Percentiles rank a stretch among this genome's conserved stretches.
phyloP scores from a whole-genome alignment of 805 yeast genomes.

The Yarrowia sp. region DNA sequence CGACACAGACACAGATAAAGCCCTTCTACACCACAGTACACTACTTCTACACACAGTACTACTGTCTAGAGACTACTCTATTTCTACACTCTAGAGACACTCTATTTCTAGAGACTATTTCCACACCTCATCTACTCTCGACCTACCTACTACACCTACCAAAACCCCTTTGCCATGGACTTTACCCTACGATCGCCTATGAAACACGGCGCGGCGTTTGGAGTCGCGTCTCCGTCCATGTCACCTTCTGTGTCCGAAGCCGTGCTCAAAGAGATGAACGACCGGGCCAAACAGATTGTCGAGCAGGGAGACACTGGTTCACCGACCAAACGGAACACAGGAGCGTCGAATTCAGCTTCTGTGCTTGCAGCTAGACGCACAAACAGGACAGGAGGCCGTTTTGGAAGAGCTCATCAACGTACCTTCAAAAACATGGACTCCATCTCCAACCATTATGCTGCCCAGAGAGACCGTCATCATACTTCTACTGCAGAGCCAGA shows the following conservation, averaged over 20 bases:
- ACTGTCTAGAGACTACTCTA: too few relatives aligned
- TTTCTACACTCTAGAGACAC: too few relatives aligned
- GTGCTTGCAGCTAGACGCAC: neutral
- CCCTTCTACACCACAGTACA: too few relatives aligned
- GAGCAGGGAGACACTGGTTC: neutral
- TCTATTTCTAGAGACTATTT: too few relatives aligned
- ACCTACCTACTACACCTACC: too few relatives aligned
- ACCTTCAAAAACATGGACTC: slow-evolving; percentile 22
- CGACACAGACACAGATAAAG: too few relatives aligned
- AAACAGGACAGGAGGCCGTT: neutral
- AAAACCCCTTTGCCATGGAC: neutral
- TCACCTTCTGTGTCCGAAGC: slow-evolving; percentile 17
- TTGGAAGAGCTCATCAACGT: slow-evolving; percentile 13
- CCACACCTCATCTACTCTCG: too few relatives aligned
- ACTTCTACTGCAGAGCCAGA: neutral
- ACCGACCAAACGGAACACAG: neutral
- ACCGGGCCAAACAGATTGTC: slow-evolving; percentile 3
- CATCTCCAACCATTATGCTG: slow-evolving; percentile 14
- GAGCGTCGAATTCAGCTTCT: neutral
- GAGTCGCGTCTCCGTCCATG: slow-evolving; percentile 8
- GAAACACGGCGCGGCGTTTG: slow-evolving; percentile 14
- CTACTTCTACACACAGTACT: too few relatives aligned
- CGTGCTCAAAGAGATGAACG: slow-evolving; percentile 14
- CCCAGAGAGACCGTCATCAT: neutral
- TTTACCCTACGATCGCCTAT: neutral